A percentile compares a stretch with the other conserved stretches of the same genome.
Conservation (phyloP, 345 rosid species). For the Arabidopsis suecica region DNA sequence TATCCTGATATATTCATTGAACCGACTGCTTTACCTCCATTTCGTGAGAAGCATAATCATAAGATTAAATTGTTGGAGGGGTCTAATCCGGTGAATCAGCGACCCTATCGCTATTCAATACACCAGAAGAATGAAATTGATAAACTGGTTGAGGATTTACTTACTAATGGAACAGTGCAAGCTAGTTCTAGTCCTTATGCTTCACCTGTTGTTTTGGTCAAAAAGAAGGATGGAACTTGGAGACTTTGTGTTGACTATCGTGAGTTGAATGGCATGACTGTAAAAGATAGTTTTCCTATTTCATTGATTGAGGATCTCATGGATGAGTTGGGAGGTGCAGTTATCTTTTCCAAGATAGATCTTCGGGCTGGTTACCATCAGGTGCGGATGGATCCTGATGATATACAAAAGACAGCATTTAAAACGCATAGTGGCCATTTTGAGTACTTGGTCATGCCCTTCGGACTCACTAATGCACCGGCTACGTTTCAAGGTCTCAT, state of each 20-base stretch:
- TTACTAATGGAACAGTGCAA: neutral
- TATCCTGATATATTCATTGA: too few relatives aligned
- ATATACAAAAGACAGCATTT: neutral
- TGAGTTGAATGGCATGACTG: fast-evolving
- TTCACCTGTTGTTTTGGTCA: neutral
- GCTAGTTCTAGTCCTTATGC: neutral
- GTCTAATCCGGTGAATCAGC: too few relatives aligned
- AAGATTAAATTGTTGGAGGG: too few relatives aligned
- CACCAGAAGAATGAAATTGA: too few relatives aligned
- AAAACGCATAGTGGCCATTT: neutral
- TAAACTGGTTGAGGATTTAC: too few relatives aligned
- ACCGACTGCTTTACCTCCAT: too few relatives aligned
- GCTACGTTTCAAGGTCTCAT: fast-evolving
- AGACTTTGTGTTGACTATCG: neutral
- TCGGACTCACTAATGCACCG: neutral
- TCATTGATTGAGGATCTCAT: neutral
- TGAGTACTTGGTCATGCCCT: neutral
- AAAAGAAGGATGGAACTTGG: neutral
- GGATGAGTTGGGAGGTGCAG: neutral
- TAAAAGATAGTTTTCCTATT: neutral
- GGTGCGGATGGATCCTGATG: fast-evolving
- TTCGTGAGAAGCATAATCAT: too few relatives aligned
- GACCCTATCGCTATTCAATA: too few relatives aligned
- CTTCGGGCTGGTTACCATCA: neutral
- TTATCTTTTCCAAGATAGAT: neutral